phyloP scores from a whole-genome alignment of 805 yeast species.

The Yarrowia sp. region DNA sequence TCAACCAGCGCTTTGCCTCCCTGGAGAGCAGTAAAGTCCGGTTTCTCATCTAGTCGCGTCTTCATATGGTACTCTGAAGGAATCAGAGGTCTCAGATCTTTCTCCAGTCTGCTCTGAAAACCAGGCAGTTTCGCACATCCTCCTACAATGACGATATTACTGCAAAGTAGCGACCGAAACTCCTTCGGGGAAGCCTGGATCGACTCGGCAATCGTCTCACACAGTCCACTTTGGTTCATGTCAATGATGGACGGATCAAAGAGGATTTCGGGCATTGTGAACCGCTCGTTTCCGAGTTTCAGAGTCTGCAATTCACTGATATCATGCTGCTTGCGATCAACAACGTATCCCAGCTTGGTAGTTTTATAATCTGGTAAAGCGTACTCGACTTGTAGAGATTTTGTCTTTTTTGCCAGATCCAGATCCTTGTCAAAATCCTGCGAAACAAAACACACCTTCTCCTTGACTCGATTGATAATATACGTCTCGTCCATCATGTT shows the following conservation, averaged over 20 bases:
- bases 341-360: slow-evolving; percentile 75
- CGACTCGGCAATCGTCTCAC: slow-evolving; percentile 71
- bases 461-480: slow-evolving; percentile 84
- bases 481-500: slow-evolving; percentile 91
- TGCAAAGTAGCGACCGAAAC: slow-evolving; percentile 69
- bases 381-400: slow-evolving; percentile 63
- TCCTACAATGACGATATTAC: slow-evolving; percentile 82
- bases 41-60: slow-evolving; percentile 49
- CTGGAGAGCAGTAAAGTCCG: slow-evolving; percentile 62
- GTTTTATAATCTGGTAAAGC: slow-evolving; percentile 88
- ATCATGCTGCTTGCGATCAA: slow-evolving; percentile 25
- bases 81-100: slow-evolving; percentile 49
- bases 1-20: slow-evolving; percentile 60
- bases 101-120: slow-evolving; percentile 62
- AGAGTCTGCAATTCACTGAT: slow-evolving; percentile 62
- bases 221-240: slow-evolving; percentile 78
- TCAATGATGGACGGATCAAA: slow-evolving; percentile 87
- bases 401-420: slow-evolving; percentile 50
- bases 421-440: slow-evolving; percentile 60
- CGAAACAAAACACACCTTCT: slow-evolving; percentile 74
- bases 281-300: slow-evolving; percentile 79
- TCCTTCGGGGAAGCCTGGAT: slow-evolving; percentile 75
- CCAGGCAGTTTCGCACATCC: slow-evolving; percentile 80
- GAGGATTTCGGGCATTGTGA: slow-evolving; percentile 82
- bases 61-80: slow-evolving; percentile 49